phyloP scores from a whole-genome alignment of 176 grass and related monocot species.

The Puya raimondii region DNA sequence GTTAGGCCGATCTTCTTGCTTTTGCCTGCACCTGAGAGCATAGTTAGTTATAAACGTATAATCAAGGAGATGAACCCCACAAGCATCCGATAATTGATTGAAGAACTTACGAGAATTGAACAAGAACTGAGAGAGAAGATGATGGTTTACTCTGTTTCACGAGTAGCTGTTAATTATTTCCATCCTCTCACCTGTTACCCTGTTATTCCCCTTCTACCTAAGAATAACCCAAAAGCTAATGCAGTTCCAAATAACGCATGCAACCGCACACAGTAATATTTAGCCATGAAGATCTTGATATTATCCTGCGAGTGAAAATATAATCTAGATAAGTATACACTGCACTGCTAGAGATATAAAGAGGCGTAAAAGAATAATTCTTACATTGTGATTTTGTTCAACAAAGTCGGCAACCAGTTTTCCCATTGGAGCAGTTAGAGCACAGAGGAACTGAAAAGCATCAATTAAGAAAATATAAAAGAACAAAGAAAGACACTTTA shows the following conservation, averaged over 20 bases:
- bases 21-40: no score
- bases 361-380: neutral
- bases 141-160: no score
- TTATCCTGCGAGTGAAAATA: slow-evolving; percentile 53
- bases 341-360: neutral
- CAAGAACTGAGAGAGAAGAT: no score
- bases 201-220: slow-evolving; percentile 38
- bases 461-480: neutral
- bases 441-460: slow-evolving; percentile 40
- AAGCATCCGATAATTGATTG: no score
- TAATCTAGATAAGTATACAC: slow-evolving; percentile 11
- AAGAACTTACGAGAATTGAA: no score
- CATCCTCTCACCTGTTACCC: neutral
- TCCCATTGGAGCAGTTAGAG: slow-evolving; percentile 53
- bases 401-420: slow-evolving; percentile 60
- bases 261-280: slow-evolving; percentile 84
- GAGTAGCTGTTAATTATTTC: neutral
- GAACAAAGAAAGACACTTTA: slow-evolving; percentile 9
- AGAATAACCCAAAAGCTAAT: slow-evolving; percentile 55
- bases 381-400: slow-evolving; percentile 58
- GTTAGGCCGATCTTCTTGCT: no score
- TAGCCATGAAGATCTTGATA: slow-evolving; percentile 82
- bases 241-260: slow-evolving; percentile 73
- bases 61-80: no score
- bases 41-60: no score